phyloP scores from a whole-genome alignment of 1,284 basidiomycete species.

The Boletus hoseneyae region DNA sequence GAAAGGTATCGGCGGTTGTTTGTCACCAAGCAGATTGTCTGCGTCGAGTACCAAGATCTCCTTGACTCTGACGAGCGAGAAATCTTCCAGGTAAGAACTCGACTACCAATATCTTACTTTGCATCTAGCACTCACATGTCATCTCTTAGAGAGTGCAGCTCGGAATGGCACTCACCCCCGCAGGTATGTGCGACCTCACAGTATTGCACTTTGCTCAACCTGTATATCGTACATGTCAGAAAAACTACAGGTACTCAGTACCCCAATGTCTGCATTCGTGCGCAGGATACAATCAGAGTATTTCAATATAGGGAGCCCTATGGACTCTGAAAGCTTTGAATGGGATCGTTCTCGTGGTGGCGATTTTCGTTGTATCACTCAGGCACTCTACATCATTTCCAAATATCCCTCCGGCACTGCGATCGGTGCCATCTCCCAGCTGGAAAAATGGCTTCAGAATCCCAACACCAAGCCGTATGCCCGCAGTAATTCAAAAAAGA shows the following conservation, averaged over 20 bases:
- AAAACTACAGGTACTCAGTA: constrained; percentile 61
- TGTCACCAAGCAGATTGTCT: constrained; percentile 65
- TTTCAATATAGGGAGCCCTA: constrained; percentile 38
- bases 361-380: constrained; percentile 61
- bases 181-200: constrained; percentile 35
- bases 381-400: constrained; percentile 50
- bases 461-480: constrained; percentile 9
- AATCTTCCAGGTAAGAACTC: constrained; percentile 61
- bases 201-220: not conserved
- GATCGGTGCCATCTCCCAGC: constrained; percentile 36
- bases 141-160: constrained; percentile 62
- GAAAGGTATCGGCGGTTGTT: constrained; percentile 52
- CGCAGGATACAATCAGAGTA: constrained; percentile 48
- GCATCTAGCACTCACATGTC: not conserved
- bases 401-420: constrained; percentile 36
- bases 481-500: constrained; percentile 21
- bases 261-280: constrained; percentile 50
- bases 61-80: constrained; percentile 60
- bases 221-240: constrained; percentile 33
- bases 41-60: constrained; percentile 67
- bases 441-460: constrained; percentile 55
- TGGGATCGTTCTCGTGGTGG: constrained; percentile 59
- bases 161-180: constrained; percentile 73
- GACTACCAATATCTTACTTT: too few species aligned
- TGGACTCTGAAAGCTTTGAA: constrained; percentile 42